These are phyloP conservation scores for Pestalotiopsis fici DNA, from an alignment of 2,329 filamentous ascomycete species.

Conservation along the genomic window DNA sequence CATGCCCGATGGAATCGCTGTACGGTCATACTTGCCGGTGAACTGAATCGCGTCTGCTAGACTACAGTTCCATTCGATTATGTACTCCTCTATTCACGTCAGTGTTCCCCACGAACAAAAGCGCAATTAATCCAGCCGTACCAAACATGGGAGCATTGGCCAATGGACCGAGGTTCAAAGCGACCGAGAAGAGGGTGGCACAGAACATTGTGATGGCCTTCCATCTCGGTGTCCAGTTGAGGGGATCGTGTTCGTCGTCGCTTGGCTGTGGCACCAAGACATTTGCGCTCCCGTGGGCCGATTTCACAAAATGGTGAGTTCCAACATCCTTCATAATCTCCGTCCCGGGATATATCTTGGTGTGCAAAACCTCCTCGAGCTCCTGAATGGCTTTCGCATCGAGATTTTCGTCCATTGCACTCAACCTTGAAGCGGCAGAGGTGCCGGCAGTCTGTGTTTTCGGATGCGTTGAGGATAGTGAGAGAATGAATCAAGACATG, in stretches of 20 bases:
- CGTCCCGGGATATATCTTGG: conserved; percentile 33
- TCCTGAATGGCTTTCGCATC: conserved; percentile 18
- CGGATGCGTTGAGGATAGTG: neutral
- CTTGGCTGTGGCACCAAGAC: conserved; percentile 50
- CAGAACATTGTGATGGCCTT: conserved; percentile 37
- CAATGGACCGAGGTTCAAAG: conserved; percentile 41
- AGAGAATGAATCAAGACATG: neutral
- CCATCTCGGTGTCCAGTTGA: conserved; percentile 49
- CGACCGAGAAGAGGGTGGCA: conserved; percentile 39
- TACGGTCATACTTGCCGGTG: conserved; percentile 21
- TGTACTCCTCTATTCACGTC: conserved; percentile 50
- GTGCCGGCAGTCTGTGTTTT: no score
- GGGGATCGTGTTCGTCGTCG: conserved; percentile 47
- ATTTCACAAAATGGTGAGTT: conserved; percentile 64
- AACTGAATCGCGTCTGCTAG: conserved; percentile 53
- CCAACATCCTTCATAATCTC: conserved; percentile 54
- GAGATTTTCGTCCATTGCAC: conserved; percentile 22
- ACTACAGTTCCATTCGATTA: conserved; percentile 53
- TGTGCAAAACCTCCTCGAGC: conserved; percentile 25
- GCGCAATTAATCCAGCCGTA: neutral
- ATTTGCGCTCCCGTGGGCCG: conserved; percentile 37
- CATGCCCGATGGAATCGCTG: neutral
- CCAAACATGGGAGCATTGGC: conserved; percentile 55
- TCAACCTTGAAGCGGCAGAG: neutral
- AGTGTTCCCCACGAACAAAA: neutral